Conservation (phyloP, 192 early-diverging fungal species). For the Umbelopsis sp. region DNA sequence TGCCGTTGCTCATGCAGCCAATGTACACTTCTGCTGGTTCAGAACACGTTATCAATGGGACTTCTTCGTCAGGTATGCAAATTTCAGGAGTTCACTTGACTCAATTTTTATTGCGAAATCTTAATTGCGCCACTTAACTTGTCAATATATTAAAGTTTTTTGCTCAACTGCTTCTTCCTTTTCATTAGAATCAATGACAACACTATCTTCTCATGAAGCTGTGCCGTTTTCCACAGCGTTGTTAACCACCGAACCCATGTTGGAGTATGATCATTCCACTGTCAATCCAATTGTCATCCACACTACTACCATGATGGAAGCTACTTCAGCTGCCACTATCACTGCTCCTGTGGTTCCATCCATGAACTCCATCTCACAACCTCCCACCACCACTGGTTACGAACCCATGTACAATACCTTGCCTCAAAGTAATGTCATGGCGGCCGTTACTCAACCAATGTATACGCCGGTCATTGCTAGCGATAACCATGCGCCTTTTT, state of each 20-base stretch:
- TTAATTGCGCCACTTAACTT: slow-evolving; percentile 8
- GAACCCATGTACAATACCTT: not conserved
- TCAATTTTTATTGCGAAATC: not conserved
- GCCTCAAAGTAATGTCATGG: not conserved
- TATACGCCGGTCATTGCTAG: slow-evolving; percentile 18
- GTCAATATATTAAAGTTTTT: not conserved
- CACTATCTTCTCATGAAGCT: not conserved
- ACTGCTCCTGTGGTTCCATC: slow-evolving; percentile 8
- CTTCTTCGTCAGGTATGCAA: slow-evolving; percentile 10
- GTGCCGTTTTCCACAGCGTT: not conserved
- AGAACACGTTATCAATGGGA: not conserved
- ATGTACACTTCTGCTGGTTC: slow-evolving; percentile 20
- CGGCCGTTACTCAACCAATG: not conserved
- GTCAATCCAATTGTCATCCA: slow-evolving; percentile 3
- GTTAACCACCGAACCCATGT: slow-evolving; percentile 11
- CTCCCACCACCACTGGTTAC: not conserved
- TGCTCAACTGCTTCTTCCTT: not conserved
- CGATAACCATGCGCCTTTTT: slow-evolving; percentile 2
- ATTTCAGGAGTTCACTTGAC: not conserved
- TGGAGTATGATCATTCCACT: not conserved
- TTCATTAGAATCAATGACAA: not conserved
- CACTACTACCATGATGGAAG: not conserved
- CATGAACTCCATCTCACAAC: not conserved
- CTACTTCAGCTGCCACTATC: not conserved
- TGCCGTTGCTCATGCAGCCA: slow-evolving; percentile 15